Evolutionary conservation across 495 filamentous ascomycete species (phyloP).

Genomic region (Cercophora scortea): DNA sequence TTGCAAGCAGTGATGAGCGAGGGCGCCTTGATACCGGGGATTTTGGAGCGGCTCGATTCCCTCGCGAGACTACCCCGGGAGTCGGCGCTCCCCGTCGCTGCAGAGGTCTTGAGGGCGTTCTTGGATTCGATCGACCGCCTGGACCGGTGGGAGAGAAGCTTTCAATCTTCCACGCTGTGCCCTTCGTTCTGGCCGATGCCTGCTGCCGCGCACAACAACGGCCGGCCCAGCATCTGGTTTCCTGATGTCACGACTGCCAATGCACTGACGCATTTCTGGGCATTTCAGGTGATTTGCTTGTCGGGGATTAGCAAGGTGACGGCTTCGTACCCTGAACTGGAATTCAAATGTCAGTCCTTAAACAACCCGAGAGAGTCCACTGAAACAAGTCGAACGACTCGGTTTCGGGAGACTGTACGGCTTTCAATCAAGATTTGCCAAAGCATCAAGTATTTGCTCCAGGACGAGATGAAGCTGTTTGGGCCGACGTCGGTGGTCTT

Average conservation of each 20-base stretch:
- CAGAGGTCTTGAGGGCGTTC: background rate
- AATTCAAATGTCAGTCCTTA: too few species aligned
- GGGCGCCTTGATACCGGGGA: constrained; percentile 17
- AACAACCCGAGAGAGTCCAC: too few species aligned
- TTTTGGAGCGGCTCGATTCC: constrained; percentile 13
- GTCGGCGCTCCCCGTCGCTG: background rate
- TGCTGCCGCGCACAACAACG: background rate
- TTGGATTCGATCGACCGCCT: constrained; percentile 4
- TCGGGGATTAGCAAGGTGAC: constrained; percentile 17
- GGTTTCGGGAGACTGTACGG: constrained; percentile 1
- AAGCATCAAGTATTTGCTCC: constrained; percentile 32
- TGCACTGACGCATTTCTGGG: constrained; percentile 27
- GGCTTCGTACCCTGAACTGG: constrained; percentile 1
- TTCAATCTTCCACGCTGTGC: background rate
- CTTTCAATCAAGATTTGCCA: constrained; percentile 22
- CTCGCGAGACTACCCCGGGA: background rate
- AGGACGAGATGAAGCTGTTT: constrained; percentile 35
- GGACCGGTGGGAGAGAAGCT: constrained; percentile 8
- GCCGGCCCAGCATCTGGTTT: constrained; percentile 19
- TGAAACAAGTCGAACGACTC: background rate
- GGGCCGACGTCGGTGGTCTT: constrained; percentile 29
- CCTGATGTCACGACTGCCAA: constrained; percentile 29
- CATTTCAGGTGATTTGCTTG: constrained; percentile 27
- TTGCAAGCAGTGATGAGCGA: constrained; percentile 25
- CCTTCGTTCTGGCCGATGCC: constrained; percentile 4